phyloP scores from a whole-genome alignment of 2,329 filamentous ascomycete species.

The Drechslerella dactyloides region DNA sequence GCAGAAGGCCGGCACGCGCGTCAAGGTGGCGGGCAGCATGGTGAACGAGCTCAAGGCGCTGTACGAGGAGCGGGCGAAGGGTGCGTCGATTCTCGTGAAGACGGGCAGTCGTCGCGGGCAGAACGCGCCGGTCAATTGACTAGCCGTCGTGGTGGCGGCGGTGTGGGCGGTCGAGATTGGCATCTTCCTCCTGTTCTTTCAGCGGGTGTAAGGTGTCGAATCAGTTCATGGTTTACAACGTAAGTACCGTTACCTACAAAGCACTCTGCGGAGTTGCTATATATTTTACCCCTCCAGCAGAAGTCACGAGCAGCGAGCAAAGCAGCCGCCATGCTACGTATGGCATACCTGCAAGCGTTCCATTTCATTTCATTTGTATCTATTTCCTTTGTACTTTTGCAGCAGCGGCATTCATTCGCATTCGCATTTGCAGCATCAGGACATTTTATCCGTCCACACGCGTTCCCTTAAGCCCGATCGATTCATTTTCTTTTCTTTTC shows the following conservation, averaged over 20 bases:
- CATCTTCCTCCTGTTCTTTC: slow-evolving; percentile 10
- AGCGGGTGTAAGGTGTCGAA: no score
- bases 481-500: no score
- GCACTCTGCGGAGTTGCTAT: no score
- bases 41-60: slow-evolving; percentile 53
- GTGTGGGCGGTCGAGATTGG: slow-evolving; percentile 37
- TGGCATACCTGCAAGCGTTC: no score
- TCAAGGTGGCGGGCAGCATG: slow-evolving; percentile 42
- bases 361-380: no score
- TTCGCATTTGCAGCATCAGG: background rate
- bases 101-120: slow-evolving; percentile 51
- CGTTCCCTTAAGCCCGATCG: background rate
- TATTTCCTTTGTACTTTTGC: background rate
- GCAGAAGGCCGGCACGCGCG: slow-evolving; percentile 37
- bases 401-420: background rate
- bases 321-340: no score
- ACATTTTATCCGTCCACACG: background rate
- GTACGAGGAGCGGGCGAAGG: slow-evolving; percentile 54
- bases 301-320: no score
- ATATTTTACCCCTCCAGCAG: no score
- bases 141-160: slow-evolving; percentile 32
- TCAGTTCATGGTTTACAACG: no score
- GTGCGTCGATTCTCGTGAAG: slow-evolving; percentile 52
- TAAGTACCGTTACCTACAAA: no score
- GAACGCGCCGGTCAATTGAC: slow-evolving; percentile 46